A percentile compares a stretch with the other conserved stretches of the same genome.
phyloP scores from a whole-genome alignment of 164 flowering plant species.

The Nymphaea colorata region DNA sequence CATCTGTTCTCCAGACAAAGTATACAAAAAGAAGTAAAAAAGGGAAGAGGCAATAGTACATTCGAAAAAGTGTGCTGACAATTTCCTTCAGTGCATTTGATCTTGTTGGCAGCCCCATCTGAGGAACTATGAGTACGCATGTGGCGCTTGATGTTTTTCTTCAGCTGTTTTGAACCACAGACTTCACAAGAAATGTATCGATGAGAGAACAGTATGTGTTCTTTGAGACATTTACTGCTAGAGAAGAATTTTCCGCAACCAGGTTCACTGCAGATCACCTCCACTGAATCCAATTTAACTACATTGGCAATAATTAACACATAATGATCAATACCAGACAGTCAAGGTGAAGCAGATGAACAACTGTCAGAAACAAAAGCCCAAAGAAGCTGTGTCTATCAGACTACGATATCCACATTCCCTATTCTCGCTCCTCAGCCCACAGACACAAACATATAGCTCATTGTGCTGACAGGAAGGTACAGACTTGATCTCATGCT shows the following conservation, averaged over 20 bases:
- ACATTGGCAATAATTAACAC: constrained; percentile 7
- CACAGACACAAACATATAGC: too few relatives aligned
- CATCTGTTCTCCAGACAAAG: not conserved
- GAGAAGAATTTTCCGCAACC: constrained; percentile 63
- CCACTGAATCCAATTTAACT: constrained; percentile 63
- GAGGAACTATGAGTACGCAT: constrained; percentile 25
- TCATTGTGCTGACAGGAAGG: too few relatives aligned
- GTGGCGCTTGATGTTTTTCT: constrained; percentile 65
- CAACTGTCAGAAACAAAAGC: not conserved
- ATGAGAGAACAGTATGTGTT: constrained; percentile 50
- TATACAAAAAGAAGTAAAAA: not conserved
- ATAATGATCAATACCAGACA: not conserved
- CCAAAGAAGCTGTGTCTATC: not conserved
- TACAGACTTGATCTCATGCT: too few relatives aligned
- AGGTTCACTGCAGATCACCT: constrained; percentile 66
- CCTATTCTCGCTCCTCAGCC: too few relatives aligned
- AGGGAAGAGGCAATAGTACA: not conserved
- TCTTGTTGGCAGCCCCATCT: constrained; percentile 9
- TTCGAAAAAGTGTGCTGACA: constrained; percentile 57
- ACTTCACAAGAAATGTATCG: constrained; percentile 47
- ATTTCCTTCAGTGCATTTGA: constrained; percentile 41
- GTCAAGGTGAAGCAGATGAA: not conserved
- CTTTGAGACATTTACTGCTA: constrained; percentile 57
- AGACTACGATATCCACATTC: too few relatives aligned
- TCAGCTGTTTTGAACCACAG: constrained; percentile 65